These are phyloP conservation scores for Arthrinium puccinioides DNA, from an alignment of 2,329 filamentous ascomycete species.

Conservation along the genomic window DNA sequence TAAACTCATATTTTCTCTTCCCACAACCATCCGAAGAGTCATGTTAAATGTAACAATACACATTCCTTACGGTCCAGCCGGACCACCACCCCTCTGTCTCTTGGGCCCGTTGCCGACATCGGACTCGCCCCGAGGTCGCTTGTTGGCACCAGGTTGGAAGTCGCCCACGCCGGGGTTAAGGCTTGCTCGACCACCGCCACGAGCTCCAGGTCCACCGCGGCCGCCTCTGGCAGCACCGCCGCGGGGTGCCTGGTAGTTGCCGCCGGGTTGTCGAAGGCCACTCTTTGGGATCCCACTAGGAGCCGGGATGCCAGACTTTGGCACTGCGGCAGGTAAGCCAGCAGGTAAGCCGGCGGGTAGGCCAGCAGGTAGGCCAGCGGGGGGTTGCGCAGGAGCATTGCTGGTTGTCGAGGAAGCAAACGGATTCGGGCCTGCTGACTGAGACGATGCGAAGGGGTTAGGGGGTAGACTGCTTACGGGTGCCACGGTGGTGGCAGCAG, in stretches of 20 bases:
- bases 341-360: too few relatives aligned
- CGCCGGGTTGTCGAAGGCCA: constrained; percentile 13
- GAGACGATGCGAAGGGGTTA: constrained; percentile 16
- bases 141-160: constrained; percentile 47
- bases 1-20: too few relatives aligned
- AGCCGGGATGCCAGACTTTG: constrained; percentile 16
- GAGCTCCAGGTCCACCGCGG: constrained; percentile 28
- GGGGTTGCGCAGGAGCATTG: constrained; percentile 10
- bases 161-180: constrained; percentile 44
- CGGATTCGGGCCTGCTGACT: constrained; percentile 2
- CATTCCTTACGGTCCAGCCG: constrained; percentile 1
- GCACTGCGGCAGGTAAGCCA: constrained; percentile 25
- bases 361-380: constrained; percentile 6
- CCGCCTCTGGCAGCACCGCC: constrained; percentile 19
- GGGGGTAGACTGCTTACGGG: not conserved
- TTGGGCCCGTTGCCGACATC: constrained; percentile 30
- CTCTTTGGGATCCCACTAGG: constrained; percentile 13
- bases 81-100: constrained; percentile 25
- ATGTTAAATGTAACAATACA: too few relatives aligned
- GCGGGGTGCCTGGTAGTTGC: constrained; percentile 20
- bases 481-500: not conserved
- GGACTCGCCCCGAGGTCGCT: constrained; percentile 44
- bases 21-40: too few relatives aligned
- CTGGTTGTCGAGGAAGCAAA: constrained; percentile 2
- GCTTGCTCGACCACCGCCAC: constrained; percentile 28